phyloP scores from a whole-genome alignment of 2,329 filamentous ascomycete species.

The Aspergillus bombycis region DNA sequence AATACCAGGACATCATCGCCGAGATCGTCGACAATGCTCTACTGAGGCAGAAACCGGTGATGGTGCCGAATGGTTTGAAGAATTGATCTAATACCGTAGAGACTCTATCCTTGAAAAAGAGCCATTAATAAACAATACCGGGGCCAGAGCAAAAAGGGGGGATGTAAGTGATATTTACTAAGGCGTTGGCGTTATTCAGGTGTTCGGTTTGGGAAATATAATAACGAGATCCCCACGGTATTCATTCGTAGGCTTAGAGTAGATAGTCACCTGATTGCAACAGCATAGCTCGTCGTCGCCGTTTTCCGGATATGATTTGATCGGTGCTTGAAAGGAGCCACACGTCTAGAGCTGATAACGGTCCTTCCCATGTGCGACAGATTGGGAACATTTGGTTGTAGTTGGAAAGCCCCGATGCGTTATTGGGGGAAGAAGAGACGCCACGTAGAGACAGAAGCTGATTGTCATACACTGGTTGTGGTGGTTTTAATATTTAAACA shows the following conservation, averaged over 20 bases:
- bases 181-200: not conserved
- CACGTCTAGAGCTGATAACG: too few species aligned
- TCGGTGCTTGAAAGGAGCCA: too few species aligned
- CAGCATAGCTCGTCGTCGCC: not conserved
- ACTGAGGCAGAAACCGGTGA: not conserved
- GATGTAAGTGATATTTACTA: not conserved
- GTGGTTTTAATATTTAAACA: too few species aligned
- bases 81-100: not conserved
- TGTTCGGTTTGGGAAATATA: not conserved
- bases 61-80: not conserved
- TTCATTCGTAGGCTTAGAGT: not conserved
- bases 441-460: too few species aligned
- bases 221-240: not conserved
- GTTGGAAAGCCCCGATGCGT: too few species aligned
- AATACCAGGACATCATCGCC: slow-evolving; percentile 11
- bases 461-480: too few species aligned
- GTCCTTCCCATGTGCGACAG: too few species aligned
- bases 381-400: too few species aligned
- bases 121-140: not conserved
- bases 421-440: too few species aligned
- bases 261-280: not conserved
- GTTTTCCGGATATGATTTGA: not conserved
- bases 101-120: not conserved
- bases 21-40: slow-evolving; percentile 12
- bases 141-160: not conserved